Evolutionary conservation across 192 early-diverging fungal species (phyloP).

Genomic region (Geosiphon pyriformis): DNA sequence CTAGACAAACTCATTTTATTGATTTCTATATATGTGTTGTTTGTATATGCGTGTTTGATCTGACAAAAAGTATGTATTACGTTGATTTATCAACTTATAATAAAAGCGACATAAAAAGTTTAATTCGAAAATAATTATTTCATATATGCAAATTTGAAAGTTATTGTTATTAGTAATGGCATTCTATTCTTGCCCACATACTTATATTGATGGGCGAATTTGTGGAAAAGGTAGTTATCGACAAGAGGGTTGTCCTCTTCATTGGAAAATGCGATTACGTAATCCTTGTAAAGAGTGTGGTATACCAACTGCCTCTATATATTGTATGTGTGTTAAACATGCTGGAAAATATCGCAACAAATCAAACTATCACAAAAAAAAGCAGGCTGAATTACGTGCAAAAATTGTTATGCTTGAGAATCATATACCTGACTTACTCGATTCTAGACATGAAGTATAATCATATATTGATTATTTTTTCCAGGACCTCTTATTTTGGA

Average conservation of each 20-base stretch:
- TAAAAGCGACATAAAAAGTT: constrained; percentile 23
- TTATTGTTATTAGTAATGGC: constrained; percentile 18
- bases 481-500: constrained; percentile 14
- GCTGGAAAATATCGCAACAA: background rate
- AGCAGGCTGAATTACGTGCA: constrained; percentile 2
- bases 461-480: constrained; percentile 15
- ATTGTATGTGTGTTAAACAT: background rate
- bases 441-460: background rate
- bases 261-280: constrained; percentile 6
- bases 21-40: constrained; percentile 2
- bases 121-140: constrained; percentile 23
- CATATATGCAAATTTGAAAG: constrained; percentile 15
- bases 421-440: constrained; percentile 11
- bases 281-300: constrained; percentile 14
- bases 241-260: constrained; percentile 8
- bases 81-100: constrained; percentile 19
- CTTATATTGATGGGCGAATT: constrained; percentile 13
- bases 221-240: constrained; percentile 16
- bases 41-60: constrained; percentile 6
- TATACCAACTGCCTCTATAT: constrained; percentile 3
- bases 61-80: background rate
- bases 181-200: constrained; percentile 20
- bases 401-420: constrained; percentile 3
- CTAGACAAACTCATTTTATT: constrained; percentile 16
- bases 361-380: constrained; percentile 1